Evolutionary conservation across 2,329 filamentous ascomycete genomes (phyloP), one percentile per base, ranked within the genome.

Genomic region (Incumbomyces lentus): DNA sequence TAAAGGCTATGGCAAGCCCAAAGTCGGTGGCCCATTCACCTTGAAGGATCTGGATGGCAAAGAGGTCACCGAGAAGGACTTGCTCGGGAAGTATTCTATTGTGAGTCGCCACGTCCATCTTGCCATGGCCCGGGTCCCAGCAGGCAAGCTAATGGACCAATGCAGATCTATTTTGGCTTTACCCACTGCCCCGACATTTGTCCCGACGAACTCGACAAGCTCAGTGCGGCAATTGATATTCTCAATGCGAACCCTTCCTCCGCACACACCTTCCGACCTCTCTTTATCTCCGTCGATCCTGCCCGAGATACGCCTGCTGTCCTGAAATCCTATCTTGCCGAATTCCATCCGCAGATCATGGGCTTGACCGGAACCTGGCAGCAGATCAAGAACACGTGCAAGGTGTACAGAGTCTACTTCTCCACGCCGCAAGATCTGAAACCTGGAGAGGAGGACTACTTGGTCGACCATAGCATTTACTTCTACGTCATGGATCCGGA

Each of bases 401-500:
- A 95, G 72, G 83, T 83, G 55, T 98, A 96, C 66, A 76, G 92
- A 16, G 92, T 98, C 46, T 98, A 98, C 70, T 98, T 98, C 61
- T 92, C 85, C 61, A 98, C 92, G 40, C 92, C 92, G 30, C 74
- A 79, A 58, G 77, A 88, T 53, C 86, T 96, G 47, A 84, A 89
- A 72, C 84, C 88, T 1, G 92, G 90, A 1, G 85, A 95, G 72
- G 56, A 58, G 40, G 92, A 98, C 66, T 98, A 98, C 64, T 68
- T 98, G 58, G 92, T 98, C 11, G 92, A 98, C 65, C 92, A 98
- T 70, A 95, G 88, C 66, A 98, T 98, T 58, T 98, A 98, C 73
- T 98, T 98, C 61, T 98, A 98, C 66, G 70, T 98, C 56, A 98
- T 98, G 92, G 92, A 96, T 64, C 92, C 92, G 0, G 89, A 96